Conservation (phyloP, 345 rosid species). For the Linum trigynum region DNA sequence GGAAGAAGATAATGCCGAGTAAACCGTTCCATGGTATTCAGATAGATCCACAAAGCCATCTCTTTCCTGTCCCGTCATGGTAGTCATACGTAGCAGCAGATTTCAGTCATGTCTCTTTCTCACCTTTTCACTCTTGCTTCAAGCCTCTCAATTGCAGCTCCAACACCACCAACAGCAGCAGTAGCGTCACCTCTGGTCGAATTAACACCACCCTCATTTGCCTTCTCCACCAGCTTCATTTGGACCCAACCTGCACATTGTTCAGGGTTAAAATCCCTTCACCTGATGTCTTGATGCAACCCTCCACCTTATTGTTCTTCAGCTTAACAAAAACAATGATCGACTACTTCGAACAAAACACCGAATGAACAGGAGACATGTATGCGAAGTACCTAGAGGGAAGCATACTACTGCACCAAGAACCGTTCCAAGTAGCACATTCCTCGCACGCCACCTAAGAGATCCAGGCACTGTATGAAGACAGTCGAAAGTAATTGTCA, state of each 20-base stretch:
- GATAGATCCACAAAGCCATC: too few species aligned
- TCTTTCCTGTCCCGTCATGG: too few species aligned
- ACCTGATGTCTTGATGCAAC: neutral
- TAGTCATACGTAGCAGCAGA: too few species aligned
- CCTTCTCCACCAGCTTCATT: constrained; percentile 77
- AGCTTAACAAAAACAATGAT: neutral
- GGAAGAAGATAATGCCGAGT: too few species aligned
- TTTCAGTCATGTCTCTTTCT: neutral
- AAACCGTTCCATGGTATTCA: too few species aligned
- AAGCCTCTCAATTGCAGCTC: constrained; percentile 75
- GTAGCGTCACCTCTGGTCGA: too few species aligned
- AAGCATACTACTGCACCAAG: constrained; percentile 9
- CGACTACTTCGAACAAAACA: neutral
- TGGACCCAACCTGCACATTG: constrained; percentile 62
- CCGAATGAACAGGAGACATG: neutral
- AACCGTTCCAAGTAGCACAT: constrained; percentile 7
- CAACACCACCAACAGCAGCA: constrained; percentile 38
- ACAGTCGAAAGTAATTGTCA: neutral
- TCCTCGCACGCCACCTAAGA: constrained; percentile 8
- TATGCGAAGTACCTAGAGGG: constrained; percentile 1
- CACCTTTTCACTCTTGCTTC: constrained; percentile 38
- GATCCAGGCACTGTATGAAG: constrained; percentile 11
- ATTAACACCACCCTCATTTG: constrained; percentile 29
- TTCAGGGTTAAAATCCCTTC: neutral
- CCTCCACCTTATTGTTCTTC: neutral